Evolutionary conservation across 768 basidiomycete genomes (phyloP), one percentile per base, ranked within the genome.

Genomic region (Gymnopilus dilepis): DNA sequence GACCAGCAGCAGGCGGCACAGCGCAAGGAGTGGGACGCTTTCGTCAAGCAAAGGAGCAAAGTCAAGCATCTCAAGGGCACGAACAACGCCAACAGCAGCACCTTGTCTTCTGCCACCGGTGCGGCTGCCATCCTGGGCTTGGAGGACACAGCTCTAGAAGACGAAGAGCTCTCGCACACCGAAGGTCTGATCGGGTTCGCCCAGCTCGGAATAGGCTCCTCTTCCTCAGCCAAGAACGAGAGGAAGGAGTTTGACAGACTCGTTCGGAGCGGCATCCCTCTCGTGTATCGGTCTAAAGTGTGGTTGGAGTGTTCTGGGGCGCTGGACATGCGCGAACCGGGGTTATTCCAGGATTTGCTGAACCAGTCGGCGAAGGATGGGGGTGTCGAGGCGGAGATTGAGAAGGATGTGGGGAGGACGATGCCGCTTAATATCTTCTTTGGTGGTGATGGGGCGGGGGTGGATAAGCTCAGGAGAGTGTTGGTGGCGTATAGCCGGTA

Each of bases 341-440:
- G 97, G 1, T 71, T 91, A 63, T 99, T 98, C 73, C 80, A 84
- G 41, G 97, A 98, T 70, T 74, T 98, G 59, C 78, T 97, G n/a
- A 50, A 50, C 15, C 30, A 15, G 34, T 15, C 5, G 28, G n/a
- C 4, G 83, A 79, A 6, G 80, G 83, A 26, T 15, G 84, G 77
- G 40, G 73, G 81, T 30, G 88, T 89, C 13, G 74, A 78, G 55
- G 80, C 76, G 41, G 97, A 99, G 76, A 99, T 99, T 60, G 97
- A 98, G 79, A 98, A 99, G 77, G 97, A 99, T 69, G 91, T 95
- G 0, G 89, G 91, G 63, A 76, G 91, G 81, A 92, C 95, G 68
- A 90, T 97, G 91, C 95, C 96, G 0, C 76, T 94, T 43, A 97
- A 97, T 69, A 85, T 99, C 30, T 99, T 97, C 80, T 99, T 98